Evolutionary conservation across 805 yeast genomes (phyloP), one percentile per base, ranked within the genome.

Genomic region (Lipomyces yamanashiensis): DNA sequence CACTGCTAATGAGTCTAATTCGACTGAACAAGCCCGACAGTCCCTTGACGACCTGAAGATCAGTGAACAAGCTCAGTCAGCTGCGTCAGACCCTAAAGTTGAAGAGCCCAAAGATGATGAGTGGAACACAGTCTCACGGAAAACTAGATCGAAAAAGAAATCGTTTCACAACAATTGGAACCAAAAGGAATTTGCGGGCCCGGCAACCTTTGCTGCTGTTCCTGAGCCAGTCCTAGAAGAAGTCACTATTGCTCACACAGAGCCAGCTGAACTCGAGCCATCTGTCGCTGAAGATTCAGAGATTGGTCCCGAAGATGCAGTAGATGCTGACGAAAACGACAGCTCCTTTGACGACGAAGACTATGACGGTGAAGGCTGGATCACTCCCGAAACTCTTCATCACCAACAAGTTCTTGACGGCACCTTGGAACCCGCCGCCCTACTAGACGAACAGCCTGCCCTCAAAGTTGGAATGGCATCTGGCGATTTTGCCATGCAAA

Each of bases 401-500:
- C 90, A 88, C 70, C 85, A 85, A 58, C 81, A 74, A 86, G 45
- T 87, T 19, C 63, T 86, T 73, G 93, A 90, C 71, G 83, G 80
- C 71, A 64, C 64, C 2, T 17, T 64, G 12, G 68, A 54, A 4
- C 53, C 44, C 8, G 43, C 36, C 8, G 84, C 88, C 47, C 91
- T 87, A 71, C 82, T 83, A 54, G 82, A 76, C 40, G 71, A 77
- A 13, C 77, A 78, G 17, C 71, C 74, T 2, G 70, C 77, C n/a
- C 82, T 87, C 62, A 84, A 86, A 67, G 95, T 88, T 19, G 99
- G 98, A 1, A 77, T 95, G 55, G 87, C 97, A 0, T 89, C 98
- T 0, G 96, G 96, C 34, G 99, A 95, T 84, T 95, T 93, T 78
- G 98, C 99, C 1, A 90, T 93, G 72, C 99, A 95, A 76, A 95